Base-by-base conservation (phyloP, 1,284 basidiomycete genomes). In the Coniophora puteana region DNA sequence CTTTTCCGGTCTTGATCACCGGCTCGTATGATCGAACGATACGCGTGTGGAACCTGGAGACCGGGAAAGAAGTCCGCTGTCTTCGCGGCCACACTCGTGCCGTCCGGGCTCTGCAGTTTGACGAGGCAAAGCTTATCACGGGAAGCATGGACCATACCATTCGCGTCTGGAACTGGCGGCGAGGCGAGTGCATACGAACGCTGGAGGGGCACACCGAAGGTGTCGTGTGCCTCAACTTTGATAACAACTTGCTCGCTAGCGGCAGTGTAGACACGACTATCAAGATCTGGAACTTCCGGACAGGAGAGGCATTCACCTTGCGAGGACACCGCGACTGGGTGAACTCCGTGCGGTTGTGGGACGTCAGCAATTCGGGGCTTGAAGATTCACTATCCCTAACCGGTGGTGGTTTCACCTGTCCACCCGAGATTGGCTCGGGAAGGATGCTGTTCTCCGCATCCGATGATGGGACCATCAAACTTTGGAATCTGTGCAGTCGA, bases 151-250 rank as follows among this genome's bases (percentile, higher is more conserved):
- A 99, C 59, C 78, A 84, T 50, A 95, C 93, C 1, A 82, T 99
- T 57, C 89, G 91, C 50, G 90, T 99, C 11, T 94, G 96, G 95
- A 90, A 98, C 58, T 99, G 96, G 96, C 76, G 95, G 43, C 85
- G 87, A 22, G 96, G 96, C 23, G 83, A 85, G 52, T 94, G 94
- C 56, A 82, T 95, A 44, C 73, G 89, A 42, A 88, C 90, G 30
- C 68, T 95, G 49, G 78, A 89, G 39, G 94, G 94, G 2, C 95
- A 99, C 60, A 83, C 87, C 7, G 93, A 91, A 41, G 93, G 93
- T 40, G 90, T 99, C 30, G 83, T 97, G 14, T 92, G 86, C 54
- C 77, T 99, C 41, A 83, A 93, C 57, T 99, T 93, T 61, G 93
- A 99, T 65, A 83, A 83, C 7, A 90, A 93, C 55, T 79, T 98